Base-by-base conservation (phyloP, 2,329 filamentous ascomycete species). In the Annulohypoxylon truncatum region DNA sequence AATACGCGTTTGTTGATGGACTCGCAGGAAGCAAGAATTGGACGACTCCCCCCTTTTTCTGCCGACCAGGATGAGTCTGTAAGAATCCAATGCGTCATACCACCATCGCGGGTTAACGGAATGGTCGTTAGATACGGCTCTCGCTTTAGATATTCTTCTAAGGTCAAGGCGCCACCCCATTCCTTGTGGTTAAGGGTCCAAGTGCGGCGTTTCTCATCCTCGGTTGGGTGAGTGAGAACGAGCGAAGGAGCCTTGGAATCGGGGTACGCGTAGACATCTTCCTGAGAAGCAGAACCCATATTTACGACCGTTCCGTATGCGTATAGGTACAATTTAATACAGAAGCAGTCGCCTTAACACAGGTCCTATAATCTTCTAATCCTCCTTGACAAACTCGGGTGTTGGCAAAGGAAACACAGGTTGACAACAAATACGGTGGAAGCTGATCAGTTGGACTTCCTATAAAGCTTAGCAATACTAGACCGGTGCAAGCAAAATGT, bases 41-140 rank as follows among this genome's bases (percentile, higher is more conserved):
- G 85, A 24, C 87, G 83, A 15, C 63, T 53, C 13, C 31, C 46
- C 7, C 55, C 53, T 4, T 78, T 70, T 24, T 81, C 76, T 0
- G 81, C 79, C 1, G 77, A 66, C 50, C 48, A 63, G 12, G 52
- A 12, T 18, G 55, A 50, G 47, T 67, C 64, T 8, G 88, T 89
- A 28, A 92, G 82, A 58, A 92, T 85, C 90, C 90, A 92, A 69
- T 85, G 82, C 10, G 83, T 84, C 66, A 91, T 80, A 38, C 89
- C 88, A 38, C 85, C 85, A 67, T 89, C 77, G 52, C 81, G 81
- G 12, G 88, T 83, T 15, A 92, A 80, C 5, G 89, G 85, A 0
- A 88, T 82, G 2, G 83, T 85, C 8, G 83, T 82, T 8, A 92
- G 82, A 74, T 85, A 84, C 13, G 77, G 76, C 74, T 91, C 90